Evolutionary conservation across 108 stramenopile species (phyloP), one percentile per base, ranked within the genome.

Genomic region (Cyclotella atomus): DNA sequence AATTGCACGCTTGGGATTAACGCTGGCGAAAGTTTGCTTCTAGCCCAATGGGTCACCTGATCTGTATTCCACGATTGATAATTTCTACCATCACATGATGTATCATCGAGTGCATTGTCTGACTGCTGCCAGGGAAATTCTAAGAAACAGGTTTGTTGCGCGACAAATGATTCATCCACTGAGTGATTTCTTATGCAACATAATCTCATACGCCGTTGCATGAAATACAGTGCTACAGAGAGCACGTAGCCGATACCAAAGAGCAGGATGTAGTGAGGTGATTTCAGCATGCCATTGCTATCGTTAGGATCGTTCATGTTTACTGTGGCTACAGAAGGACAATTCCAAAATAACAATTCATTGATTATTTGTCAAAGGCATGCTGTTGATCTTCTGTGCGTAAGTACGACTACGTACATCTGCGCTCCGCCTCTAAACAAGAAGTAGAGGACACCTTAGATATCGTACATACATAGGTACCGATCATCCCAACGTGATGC

Each of bases 41-140:
- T 1, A 9, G 63, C 34, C 77, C 77, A 77, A 44, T 24, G 15
- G 2, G 55, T 55, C 27, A 77, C 77, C 28, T 77, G 69, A 14
- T 45, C 29, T 0, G 61, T 59, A 20, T 61, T 45, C 77, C 77
- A 77, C 1, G 63, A 43, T 65, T 68, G 20, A 15, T 30, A 30
- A 57, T 57, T 3, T 57, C 1, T 15, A 57, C 12, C 19, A 23
- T 5, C 52, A 1, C 52, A 24, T 53, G 21, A 57, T 57, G 28
- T 9, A 16, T 15, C 28, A 57, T 30, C 2, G n/a, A n/a, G n/a
- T n/a, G n/a, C n/a, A n/a, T n/a, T n/a, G n/a, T n/a, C n/a, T n/a
- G n/a, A n/a, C n/a, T n/a, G n/a, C n/a, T 0, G 29, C 28, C 16
- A 32, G 1, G 14, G n/a, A 28, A 9, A 57, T 30, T 57, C 56